Conservation (phyloP, 2,329 filamentous ascomycete genomes). For the Fusarium sp. region DNA sequence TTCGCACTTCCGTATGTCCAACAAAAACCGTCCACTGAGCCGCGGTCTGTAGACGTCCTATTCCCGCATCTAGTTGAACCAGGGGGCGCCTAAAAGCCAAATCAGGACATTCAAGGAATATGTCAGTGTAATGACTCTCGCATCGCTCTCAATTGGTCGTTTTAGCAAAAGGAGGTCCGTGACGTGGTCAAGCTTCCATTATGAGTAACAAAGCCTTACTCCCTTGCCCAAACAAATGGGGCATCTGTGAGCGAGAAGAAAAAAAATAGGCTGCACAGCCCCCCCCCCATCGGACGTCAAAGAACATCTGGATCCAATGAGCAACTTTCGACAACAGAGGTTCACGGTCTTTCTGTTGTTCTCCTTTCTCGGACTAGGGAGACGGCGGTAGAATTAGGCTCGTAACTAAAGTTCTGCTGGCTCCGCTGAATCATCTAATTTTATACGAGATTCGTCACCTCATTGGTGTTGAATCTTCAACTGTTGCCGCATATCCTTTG, state of each 20-base stretch:
- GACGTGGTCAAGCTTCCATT: conserved; percentile 39
- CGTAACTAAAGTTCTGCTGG: conserved; percentile 33
- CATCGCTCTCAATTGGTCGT: conserved; percentile 32
- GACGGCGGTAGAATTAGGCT: conserved; percentile 35
- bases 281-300: conserved; percentile 22
- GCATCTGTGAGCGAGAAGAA: neutral
- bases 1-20: conserved; percentile 15
- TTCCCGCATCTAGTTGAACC: neutral
- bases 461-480: conserved; percentile 5
- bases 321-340: neutral
- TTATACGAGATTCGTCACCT: conserved; percentile 16
- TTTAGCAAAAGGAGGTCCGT: conserved; percentile 36
- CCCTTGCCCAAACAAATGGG: conserved; percentile 37
- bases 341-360: neutral
- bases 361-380: conserved; percentile 12
- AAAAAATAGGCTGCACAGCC: conserved; percentile 35
- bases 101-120: neutral
- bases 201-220: conserved; percentile 24
- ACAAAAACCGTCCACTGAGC: neutral
- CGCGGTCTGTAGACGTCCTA: neutral
- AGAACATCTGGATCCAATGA: conserved; percentile 26
- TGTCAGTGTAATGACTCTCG: conserved; percentile 39
- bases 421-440: conserved; percentile 23
- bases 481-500: neutral
- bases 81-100: conserved; percentile 13